Conservation (phyloP, 1,284 basidiomycete species). For the Heliocybe sulcata region DNA sequence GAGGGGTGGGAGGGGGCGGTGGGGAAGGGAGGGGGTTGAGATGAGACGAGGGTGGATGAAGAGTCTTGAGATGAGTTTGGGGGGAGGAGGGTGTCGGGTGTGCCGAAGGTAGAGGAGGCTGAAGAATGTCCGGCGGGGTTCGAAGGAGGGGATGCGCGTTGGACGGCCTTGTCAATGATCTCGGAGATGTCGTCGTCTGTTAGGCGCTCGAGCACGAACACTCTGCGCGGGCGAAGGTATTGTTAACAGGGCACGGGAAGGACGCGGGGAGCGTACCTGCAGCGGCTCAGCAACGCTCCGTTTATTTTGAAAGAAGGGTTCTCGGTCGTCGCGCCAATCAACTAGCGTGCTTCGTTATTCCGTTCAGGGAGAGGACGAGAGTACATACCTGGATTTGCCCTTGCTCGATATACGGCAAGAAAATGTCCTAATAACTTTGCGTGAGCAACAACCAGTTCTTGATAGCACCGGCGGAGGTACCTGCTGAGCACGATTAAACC, state of each 20-base stretch:
- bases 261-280: conserved; percentile 46
- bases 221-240: conserved; percentile 37
- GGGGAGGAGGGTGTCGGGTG: conserved; percentile 10
- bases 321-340: conserved; percentile 89
- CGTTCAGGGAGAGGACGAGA: no score
- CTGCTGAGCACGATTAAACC: conserved; percentile 83
- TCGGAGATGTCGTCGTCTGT: conserved; percentile 47
- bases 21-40: conserved; percentile 7
- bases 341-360: no score
- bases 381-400: conserved; percentile 67
- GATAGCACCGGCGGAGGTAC: conserved; percentile 24
- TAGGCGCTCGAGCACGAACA: conserved; percentile 58
- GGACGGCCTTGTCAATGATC: conserved; percentile 46
- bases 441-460: neutral
- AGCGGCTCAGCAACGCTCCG: conserved; percentile 73
- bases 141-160: conserved; percentile 22
- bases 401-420: conserved; percentile 76
- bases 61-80: conserved; percentile 8
- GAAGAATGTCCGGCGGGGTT: no score
- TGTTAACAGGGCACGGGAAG: neutral
- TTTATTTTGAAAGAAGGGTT: conserved; percentile 87
- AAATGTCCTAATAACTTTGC: conserved; percentile 54
- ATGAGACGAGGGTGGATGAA: conserved; percentile 8
- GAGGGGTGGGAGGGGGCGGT: conserved; percentile 30
- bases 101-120: no score